Base-by-base conservation (phyloP, 1,139 yeast species). In the Kurtzmaniella quercitrusa region DNA sequence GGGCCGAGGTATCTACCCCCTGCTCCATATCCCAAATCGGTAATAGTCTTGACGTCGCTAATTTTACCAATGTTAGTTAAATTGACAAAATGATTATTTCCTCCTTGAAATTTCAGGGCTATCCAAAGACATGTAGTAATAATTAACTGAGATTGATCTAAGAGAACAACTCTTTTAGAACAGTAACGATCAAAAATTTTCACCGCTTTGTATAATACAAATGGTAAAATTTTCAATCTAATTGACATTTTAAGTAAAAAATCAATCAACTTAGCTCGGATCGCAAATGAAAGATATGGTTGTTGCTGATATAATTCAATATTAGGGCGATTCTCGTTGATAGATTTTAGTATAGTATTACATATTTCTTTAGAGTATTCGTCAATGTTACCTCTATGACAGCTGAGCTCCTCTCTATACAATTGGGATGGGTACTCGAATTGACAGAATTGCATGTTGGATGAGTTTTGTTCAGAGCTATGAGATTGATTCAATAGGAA, bases 81-180 rank as follows among this genome's bases (percentile, higher is more conserved):
- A 59, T 81, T 80, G 46, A 80, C 75, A 52, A 81, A 79, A 62
- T 82, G 89, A 54, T 81, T 81, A 57, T 83, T 81, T 29, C 89
- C 89, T 39, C 89, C 89, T 60, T 75, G 77, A 3, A 80, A 66
- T 58, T 82, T 82, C 27, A 82, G 75, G 5, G 84, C 77, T 17
- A 82, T 65, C 87, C 87, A 81, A 34, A 82, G 65, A 57, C 88
- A 82, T 17, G 87, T 81, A 38, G 84, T 78, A 38, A 81, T 75
- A 18, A 81, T 82, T 43, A 82, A 66, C 58, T 81, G 85, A 8
- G 80, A 71, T 63, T 81, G 87, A 47, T 77, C 83, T 48, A 77
- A 69, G 40, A 81, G 62, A 2, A 82, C 83, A 9, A 81, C 74
- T 54, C 87, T 66, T 57, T 79, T 80, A 47, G 83, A 79, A 53